A percentile compares a stretch with the other conserved stretches of the same genome.
phyloP scores from a whole-genome alignment of 805 yeast genomes.

The Candida bentonensis region DNA sequence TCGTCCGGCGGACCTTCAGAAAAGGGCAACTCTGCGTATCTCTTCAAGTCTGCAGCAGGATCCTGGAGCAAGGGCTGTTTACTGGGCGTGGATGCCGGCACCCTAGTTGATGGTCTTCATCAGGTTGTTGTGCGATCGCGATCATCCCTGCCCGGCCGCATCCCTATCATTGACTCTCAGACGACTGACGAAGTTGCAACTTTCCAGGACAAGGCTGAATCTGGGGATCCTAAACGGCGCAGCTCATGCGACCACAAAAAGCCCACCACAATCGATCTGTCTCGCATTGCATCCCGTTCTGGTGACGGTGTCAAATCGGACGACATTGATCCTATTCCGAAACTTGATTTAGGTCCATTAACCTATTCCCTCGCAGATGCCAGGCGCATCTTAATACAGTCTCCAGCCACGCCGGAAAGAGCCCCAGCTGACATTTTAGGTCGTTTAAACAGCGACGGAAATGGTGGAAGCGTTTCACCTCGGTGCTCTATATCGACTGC shows the following conservation, averaged over 20 bases:
- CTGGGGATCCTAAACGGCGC: background rate
- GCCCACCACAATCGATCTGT: too few species aligned
- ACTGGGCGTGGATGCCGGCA: constrained; percentile 67
- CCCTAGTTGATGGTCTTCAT: constrained; percentile 31
- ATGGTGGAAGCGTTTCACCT: too few species aligned
- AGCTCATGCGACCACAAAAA: background rate
- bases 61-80: constrained; percentile 32
- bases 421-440: background rate
- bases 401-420: background rate
- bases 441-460: background rate
- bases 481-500: too few species aligned
- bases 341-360: background rate
- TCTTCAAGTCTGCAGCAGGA: constrained; percentile 41
- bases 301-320: background rate
- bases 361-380: background rate
- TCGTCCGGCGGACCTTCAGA: constrained; percentile 80
- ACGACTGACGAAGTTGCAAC: background rate
- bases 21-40: constrained; percentile 49
- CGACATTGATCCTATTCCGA: background rate
- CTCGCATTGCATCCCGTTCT: too few species aligned
- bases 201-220: background rate
- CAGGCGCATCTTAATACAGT: too few species aligned
- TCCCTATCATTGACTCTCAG: background rate
- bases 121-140: background rate
- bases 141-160: background rate